Base-by-base conservation (phyloP, 2,329 filamentous ascomycete genomes). In the Gyromitra esculenta region DNA sequence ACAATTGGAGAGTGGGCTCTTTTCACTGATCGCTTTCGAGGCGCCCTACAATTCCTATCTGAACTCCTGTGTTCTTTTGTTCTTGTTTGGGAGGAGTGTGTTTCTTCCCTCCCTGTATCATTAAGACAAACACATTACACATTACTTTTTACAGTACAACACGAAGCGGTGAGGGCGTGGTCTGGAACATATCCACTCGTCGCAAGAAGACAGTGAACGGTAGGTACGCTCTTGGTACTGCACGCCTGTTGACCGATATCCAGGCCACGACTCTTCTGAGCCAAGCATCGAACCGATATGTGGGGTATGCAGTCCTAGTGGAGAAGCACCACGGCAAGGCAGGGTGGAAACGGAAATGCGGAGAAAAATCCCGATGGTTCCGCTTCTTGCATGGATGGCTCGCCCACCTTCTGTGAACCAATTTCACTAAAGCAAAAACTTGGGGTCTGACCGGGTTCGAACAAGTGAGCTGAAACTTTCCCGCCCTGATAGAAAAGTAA, bases 61-160 rank as follows among this genome's bases (percentile, higher is more conserved):
- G 18, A 31, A 25, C 18, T 54, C 43, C 15, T 18, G 11, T 35
- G n/a, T 37, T 50, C 11, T 45, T 18, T 6, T 35, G 9, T 37
- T 50, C 18, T 41, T 31, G 11, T 43, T 59, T 31, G 31, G 50
- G 39, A 21, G 35, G 25, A 37, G 35, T n/a, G 41, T 39, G 41
- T 43, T 21, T 57, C 18, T 21, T 31, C n/a, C 50, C 43, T 39
- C 57, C 50, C 37, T 37, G 50, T 45, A 48, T 52, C 39, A 39
- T 13, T 60, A 59, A 74, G 48, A 64, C 43, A 62, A 43, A 54
- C 21, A 31, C 25, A 31, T 31, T 31, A 31, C 25, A 31, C 25
- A 18, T 63, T 68, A 25, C 59, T 68, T 50, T 54, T 37, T 56
- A 41, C 62, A 68, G 70, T 74, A 68, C 71, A 52, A 63, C 74